Conservation (phyloP, 1,284 basidiomycete species). For the Laetiporus sulphureus region DNA sequence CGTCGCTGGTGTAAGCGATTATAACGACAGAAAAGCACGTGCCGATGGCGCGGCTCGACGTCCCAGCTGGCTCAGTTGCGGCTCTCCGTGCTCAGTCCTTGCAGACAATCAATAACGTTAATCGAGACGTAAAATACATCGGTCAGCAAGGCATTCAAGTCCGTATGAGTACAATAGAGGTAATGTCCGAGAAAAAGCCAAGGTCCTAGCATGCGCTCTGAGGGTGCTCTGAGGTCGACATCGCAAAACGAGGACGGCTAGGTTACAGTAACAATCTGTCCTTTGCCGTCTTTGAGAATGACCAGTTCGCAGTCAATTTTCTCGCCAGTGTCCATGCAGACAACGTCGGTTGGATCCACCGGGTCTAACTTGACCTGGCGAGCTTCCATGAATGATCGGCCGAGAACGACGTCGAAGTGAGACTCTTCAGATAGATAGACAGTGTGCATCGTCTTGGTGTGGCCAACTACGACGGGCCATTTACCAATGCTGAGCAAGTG, state of each 20-base stretch:
- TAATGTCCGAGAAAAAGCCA: too few species aligned
- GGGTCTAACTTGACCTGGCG: slow-evolving; percentile 79
- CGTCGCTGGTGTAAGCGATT: not conserved
- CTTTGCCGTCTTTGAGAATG: slow-evolving; percentile 81
- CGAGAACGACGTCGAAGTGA: slow-evolving; percentile 95
- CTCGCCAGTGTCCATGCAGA: slow-evolving; percentile 95
- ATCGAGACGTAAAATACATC: too few species aligned
- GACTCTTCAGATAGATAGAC: slow-evolving; percentile 90
- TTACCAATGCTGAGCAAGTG: slow-evolving; percentile 61
- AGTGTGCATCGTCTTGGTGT: slow-evolving; percentile 35
- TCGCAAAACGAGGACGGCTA: not conserved
- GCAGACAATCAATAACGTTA: too few species aligned
- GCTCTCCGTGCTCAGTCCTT: too few species aligned
- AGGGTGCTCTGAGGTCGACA: too few species aligned
- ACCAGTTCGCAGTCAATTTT: slow-evolving; percentile 88
- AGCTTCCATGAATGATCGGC: slow-evolving; percentile 90
- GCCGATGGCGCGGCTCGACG: too few species aligned
- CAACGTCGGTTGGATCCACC: slow-evolving; percentile 84
- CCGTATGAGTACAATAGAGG: too few species aligned
- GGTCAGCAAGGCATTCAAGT: too few species aligned
- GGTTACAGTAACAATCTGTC: slow-evolving; percentile 84
- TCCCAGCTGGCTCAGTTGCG: too few species aligned
- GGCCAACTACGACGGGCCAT: slow-evolving; percentile 65
- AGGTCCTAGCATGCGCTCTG: too few species aligned
- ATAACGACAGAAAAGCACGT: slow-evolving; percentile 1